These are phyloP conservation scores for Penicillium sp. DNA, from an alignment of 2,329 filamentous ascomycete genomes.

Conservation along the genomic window DNA sequence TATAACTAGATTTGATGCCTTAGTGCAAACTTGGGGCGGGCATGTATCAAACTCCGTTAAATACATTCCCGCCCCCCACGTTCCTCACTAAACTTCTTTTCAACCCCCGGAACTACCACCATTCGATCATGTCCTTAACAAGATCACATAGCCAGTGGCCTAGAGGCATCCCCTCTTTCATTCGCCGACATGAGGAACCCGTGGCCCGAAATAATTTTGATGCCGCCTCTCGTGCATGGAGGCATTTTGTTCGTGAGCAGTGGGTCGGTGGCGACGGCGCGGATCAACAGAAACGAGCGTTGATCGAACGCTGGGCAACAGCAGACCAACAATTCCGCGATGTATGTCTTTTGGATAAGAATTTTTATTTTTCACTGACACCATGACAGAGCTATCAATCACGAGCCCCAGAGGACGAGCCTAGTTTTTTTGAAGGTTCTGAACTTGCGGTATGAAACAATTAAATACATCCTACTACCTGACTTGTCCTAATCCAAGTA, in stretches of 20 bases:
- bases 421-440: constrained; percentile 3
- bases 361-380: constrained; percentile 1
- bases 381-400: constrained; percentile 12
- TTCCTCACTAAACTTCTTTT: constrained; percentile 1
- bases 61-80: neutral
- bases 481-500: constrained; percentile 4
- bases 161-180: constrained; percentile 10
- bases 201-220: constrained; percentile 6
- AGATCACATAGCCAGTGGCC: constrained; percentile 8
- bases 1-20: constrained; percentile 14
- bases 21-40: neutral
- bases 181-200: constrained; percentile 13
- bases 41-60: constrained; percentile 1
- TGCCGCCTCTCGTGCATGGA: constrained; percentile 14
- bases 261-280: constrained; percentile 9
- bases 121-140: constrained; percentile 3
- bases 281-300: constrained; percentile 14
- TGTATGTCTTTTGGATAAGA: constrained; percentile 4
- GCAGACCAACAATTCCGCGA: constrained; percentile 13
- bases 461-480: neutral
- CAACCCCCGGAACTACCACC: neutral
- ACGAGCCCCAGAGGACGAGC: constrained; percentile 10
- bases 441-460: constrained; percentile 9
- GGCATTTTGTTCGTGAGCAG: constrained; percentile 15
- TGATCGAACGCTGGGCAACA: constrained; percentile 16